Evolutionary conservation across 2,329 filamentous ascomycete species (phyloP).

Genomic region (Fusarium sp.): DNA sequence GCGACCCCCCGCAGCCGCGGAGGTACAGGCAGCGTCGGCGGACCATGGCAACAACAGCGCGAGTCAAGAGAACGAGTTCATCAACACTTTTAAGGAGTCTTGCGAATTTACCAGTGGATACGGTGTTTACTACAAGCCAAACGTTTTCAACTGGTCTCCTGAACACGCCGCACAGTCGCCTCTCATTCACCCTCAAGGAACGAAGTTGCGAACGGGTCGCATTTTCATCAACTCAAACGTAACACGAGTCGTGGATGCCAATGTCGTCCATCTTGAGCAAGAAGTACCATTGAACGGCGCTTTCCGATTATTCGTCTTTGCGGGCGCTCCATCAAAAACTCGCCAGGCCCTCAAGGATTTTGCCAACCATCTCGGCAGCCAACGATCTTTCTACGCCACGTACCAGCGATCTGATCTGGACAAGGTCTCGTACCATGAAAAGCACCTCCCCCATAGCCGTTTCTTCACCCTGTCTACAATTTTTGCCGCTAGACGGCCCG

Average conservation of each 20-base stretch:
- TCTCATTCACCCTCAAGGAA: constrained; percentile 74
- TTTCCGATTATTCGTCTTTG: constrained; percentile 88
- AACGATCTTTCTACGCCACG: constrained; percentile 77
- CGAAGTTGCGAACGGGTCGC: constrained; percentile 77
- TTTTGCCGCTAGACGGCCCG: constrained; percentile 73
- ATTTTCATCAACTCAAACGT: constrained; percentile 84
- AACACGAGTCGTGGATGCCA: constrained; percentile 88
- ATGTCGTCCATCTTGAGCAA: constrained; percentile 90
- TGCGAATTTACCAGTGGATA: constrained; percentile 96
- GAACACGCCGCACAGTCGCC: constrained; percentile 77
- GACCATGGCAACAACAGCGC: constrained; percentile 44
- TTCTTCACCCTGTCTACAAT: constrained; percentile 86
- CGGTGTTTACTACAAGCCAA: constrained; percentile 86
- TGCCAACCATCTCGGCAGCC: constrained; percentile 70
- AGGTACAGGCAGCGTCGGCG: constrained; percentile 75
- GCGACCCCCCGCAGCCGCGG: constrained; percentile 76
- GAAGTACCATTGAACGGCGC: constrained; percentile 89
- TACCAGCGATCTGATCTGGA: constrained; percentile 73
- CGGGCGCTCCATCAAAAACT: constrained; percentile 72
- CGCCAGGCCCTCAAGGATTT: constrained; percentile 77
- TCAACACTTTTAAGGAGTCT: constrained; percentile 88
- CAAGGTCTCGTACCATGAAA: constrained; percentile 79
- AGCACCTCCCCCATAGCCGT: constrained; percentile 83
- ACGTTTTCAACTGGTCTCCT: constrained; percentile 84
- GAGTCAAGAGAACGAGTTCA: constrained; percentile 78